Conservation (phyloP, 1,284 basidiomycete species). For the Ceratobasidium sp. region DNA sequence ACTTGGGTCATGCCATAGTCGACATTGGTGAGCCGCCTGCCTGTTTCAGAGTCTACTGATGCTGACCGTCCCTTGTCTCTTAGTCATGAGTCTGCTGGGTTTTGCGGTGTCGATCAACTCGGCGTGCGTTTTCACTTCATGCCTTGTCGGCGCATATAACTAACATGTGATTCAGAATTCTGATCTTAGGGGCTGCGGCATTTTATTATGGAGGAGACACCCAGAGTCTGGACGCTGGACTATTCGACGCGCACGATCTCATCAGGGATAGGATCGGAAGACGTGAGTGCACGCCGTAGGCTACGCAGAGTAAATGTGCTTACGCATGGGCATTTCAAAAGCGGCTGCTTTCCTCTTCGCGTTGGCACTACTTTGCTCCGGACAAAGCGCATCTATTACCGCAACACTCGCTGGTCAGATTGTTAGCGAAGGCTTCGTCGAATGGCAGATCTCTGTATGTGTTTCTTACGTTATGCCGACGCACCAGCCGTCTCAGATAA, state of each 20-base stretch:
- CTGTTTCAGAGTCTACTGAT: not conserved
- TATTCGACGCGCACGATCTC: slow-evolving; percentile 83
- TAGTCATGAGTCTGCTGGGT: slow-evolving; percentile 64
- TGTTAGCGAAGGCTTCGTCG: slow-evolving; percentile 92
- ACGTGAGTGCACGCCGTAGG: slow-evolving; percentile 56
- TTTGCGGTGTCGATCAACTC: slow-evolving; percentile 90
- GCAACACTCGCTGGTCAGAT: slow-evolving; percentile 93
- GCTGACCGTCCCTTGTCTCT: not conserved
- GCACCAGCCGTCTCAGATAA: no score
- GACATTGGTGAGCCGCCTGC: slow-evolving; percentile 62
- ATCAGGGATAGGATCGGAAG: slow-evolving; percentile 72
- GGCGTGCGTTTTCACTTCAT: slow-evolving; percentile 55
- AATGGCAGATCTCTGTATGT: slow-evolving; percentile 87
- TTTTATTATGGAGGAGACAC: slow-evolving; percentile 45
- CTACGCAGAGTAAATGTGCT: not conserved
- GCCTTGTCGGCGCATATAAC: not conserved
- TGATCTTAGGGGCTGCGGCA: slow-evolving; percentile 60
- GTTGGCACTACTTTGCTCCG: slow-evolving; percentile 81
- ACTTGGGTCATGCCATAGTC: slow-evolving; percentile 78
- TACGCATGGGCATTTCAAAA: slow-evolving; percentile 44
- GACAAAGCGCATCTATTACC: slow-evolving; percentile 92
- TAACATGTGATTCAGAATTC: slow-evolving; percentile 35
- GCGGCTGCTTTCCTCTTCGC: slow-evolving; percentile 86
- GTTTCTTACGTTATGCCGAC: no score
- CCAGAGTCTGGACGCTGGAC: slow-evolving; percentile 61